A percentile compares a stretch with the other conserved stretches of the same genome.
These are phyloP conservation scores for Dryas alaskensis DNA, from an alignment of 306 rosid genomes.

Conservation along the genomic window DNA sequence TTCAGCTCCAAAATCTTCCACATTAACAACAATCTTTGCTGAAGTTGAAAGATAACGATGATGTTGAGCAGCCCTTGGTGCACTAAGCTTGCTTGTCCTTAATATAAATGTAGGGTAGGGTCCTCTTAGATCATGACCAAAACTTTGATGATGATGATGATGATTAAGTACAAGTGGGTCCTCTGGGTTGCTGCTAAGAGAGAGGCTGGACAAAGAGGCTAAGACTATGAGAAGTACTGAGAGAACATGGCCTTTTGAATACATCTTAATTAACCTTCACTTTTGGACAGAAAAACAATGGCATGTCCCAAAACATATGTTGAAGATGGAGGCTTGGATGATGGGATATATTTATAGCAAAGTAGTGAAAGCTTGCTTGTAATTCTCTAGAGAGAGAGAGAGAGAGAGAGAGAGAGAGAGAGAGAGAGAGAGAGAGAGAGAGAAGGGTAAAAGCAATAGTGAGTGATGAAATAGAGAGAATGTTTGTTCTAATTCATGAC, in stretches of 20 bases:
- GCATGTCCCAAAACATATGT: background rate
- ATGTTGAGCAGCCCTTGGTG: background rate
- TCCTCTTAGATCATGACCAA: background rate
- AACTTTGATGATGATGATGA: background rate
- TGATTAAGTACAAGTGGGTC: slow-evolving; percentile 7
- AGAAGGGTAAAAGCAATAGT: background rate
- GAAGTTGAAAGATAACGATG: background rate
- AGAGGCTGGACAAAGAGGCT: slow-evolving; percentile 27
- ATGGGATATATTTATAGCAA: background rate
- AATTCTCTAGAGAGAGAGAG: background rate
- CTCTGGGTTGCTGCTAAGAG: slow-evolving; percentile 23
- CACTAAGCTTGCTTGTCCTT: background rate
- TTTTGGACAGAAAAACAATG: background rate
- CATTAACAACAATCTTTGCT: slow-evolving; percentile 29
- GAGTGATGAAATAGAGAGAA: background rate
- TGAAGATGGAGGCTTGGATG: background rate
- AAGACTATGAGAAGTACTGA: slow-evolving; percentile 25
- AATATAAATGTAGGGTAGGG: background rate
- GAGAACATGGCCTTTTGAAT: background rate
- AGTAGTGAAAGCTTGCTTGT: slow-evolving; percentile 19
- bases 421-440: background rate
- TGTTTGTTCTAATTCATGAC: background rate
- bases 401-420: background rate
- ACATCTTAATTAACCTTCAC: slow-evolving; percentile 1
- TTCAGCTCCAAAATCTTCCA: slow-evolving; percentile 61